Percentiles rank a stretch among this genome's conserved stretches.
Evolutionary conservation across 148 eudicot genomes (phyloP).

Genomic region (Arctostaphylos glauca): DNA sequence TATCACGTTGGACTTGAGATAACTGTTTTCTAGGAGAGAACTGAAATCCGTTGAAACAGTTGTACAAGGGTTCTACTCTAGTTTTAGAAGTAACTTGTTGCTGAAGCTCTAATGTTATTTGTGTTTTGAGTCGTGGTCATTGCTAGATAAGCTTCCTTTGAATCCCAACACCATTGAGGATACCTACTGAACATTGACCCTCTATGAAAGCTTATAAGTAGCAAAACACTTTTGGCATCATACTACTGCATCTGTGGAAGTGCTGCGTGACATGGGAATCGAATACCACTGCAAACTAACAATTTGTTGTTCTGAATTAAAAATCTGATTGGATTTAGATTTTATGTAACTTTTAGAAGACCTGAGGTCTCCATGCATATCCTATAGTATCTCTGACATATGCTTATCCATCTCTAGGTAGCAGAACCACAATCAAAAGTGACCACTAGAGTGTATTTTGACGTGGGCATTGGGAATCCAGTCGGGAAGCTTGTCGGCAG

Average conservation of each 20-base stretch:
- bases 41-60: not conserved
- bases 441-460: constrained; percentile 73
- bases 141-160: not conserved
- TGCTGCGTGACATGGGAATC: not conserved
- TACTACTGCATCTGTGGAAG: not conserved
- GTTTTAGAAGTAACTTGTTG: not conserved
- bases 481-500: constrained; percentile 81
- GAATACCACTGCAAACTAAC: not conserved
- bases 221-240: not conserved
- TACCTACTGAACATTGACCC: not conserved
- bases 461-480: constrained; percentile 87
- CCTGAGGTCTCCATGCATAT: not conserved
- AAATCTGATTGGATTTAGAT: not conserved
- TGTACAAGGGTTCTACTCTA: not conserved
- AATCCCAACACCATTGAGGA: not conserved
- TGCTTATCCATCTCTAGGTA: constrained; percentile 33
- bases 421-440: constrained; percentile 69
- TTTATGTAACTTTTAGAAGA: not conserved
- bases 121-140: not conserved
- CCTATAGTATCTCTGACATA: not conserved
- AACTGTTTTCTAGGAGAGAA: too few relatives aligned
- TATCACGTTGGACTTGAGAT: not conserved
- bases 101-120: not conserved
- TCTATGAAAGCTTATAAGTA: not conserved
- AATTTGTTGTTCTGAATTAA: not conserved